Conservation (phyloP, 2,329 filamentous ascomycete species). For the Colletotrichum ledebouriae region DNA sequence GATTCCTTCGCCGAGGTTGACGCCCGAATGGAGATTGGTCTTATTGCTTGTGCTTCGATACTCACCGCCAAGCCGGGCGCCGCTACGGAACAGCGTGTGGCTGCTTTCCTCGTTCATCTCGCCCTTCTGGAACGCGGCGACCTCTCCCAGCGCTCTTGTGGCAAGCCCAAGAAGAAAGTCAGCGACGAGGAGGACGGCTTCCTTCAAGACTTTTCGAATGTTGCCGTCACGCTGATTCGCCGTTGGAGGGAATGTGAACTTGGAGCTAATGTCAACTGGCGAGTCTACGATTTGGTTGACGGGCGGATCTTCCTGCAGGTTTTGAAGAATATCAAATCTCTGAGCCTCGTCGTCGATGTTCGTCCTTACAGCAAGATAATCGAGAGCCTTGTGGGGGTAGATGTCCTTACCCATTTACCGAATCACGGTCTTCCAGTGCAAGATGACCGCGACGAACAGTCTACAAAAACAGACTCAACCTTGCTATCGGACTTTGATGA, state of each 20-base stretch:
- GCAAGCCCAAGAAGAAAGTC: too few relatives aligned
- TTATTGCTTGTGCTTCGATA: conserved; percentile 9
- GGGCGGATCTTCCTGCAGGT: conserved; percentile 17
- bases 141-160: conserved; percentile 8
- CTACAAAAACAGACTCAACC: too few relatives aligned
- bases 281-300: conserved; percentile 27
- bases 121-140: conserved; percentile 12
- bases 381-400: not conserved
- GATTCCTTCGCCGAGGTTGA: not conserved
- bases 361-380: not conserved
- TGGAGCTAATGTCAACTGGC: not conserved
- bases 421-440: too few relatives aligned
- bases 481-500: not conserved
- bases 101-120: conserved; percentile 29
- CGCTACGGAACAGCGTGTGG: conserved; percentile 4
- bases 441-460: not conserved
- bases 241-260: not conserved
- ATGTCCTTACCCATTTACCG: conserved; percentile 8
- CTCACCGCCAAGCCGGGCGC: not conserved
- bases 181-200: conserved; percentile 1
- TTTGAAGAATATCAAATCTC: not conserved
- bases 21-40: not conserved
- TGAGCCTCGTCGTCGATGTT: not conserved
- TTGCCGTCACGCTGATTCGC: conserved; percentile 9
- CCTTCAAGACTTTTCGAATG: conserved; percentile 12